Conservation (phyloP, 495 filamentous ascomycete species). For the Penicillium cinerascens region DNA sequence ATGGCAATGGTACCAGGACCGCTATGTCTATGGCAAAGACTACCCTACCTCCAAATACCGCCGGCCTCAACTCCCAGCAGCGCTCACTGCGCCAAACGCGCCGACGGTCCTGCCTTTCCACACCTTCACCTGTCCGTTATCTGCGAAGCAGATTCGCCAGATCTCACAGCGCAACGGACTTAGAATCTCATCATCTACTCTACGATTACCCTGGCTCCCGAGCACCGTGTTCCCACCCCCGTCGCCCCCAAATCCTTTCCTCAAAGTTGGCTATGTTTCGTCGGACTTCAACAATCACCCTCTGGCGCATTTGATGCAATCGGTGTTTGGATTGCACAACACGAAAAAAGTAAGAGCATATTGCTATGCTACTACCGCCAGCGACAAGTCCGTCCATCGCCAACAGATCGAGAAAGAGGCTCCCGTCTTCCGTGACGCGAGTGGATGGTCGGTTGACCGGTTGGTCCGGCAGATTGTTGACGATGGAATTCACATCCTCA, state of each 20-base stretch:
- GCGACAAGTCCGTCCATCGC: slow-evolving; percentile 87
- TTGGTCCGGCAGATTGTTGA: slow-evolving; percentile 85
- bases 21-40: slow-evolving; percentile 60
- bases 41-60: slow-evolving; percentile 60
- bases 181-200: slow-evolving; percentile 84
- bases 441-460: slow-evolving; percentile 77
- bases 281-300: slow-evolving; percentile 99
- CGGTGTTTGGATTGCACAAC: slow-evolving; percentile 92
- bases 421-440: slow-evolving; percentile 87
- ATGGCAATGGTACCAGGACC: slow-evolving; percentile 88
- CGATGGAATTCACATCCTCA: slow-evolving; percentile 94
- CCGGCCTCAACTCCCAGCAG: slow-evolving; percentile 70
- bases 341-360: slow-evolving; percentile 70
- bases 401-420: slow-evolving; percentile 93
- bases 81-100: slow-evolving; percentile 77
- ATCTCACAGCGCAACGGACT: slow-evolving; percentile 95
- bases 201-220: slow-evolving; percentile 84
- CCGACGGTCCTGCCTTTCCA: slow-evolving; percentile 98
- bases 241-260: slow-evolving; percentile 70
- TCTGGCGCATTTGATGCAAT: slow-evolving; percentile 96
- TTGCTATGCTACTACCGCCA: slow-evolving; percentile 95
- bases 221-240: slow-evolving; percentile 78
- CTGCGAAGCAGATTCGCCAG: slow-evolving; percentile 87
- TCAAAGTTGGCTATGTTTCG: slow-evolving; percentile 93
- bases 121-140: slow-evolving; percentile 93